Conservation (phyloP, 2,329 filamentous ascomycete genomes). For the Xylaria digitata region DNA sequence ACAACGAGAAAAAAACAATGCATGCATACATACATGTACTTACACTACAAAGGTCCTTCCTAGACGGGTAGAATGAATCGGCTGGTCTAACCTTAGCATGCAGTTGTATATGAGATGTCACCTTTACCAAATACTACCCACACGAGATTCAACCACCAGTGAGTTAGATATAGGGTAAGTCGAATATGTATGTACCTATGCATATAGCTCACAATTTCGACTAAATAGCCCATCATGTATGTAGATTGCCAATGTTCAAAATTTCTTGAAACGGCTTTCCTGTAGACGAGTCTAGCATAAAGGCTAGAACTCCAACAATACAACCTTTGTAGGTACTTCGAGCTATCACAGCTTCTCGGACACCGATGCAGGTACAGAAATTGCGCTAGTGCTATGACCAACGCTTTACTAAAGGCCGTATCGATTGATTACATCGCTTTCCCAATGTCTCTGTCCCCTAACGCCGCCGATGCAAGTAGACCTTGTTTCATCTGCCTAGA, state of each 20-base stretch:
- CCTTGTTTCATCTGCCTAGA: slow-evolving; percentile 14
- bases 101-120: no score
- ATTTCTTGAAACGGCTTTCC: slow-evolving; percentile 8
- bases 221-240: neutral
- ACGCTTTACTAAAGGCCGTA: slow-evolving; percentile 2
- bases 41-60: no score
- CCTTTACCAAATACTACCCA: neutral
- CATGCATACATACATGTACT: no score
- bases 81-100: no score
- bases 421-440: slow-evolving; percentile 22
- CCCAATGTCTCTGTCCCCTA: slow-evolving; percentile 23
- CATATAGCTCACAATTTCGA: slow-evolving; percentile 12
- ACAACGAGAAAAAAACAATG: no score
- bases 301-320: neutral
- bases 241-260: neutral
- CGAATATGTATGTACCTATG: neutral
- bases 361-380: slow-evolving; percentile 16
- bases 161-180: neutral
- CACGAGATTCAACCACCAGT: slow-evolving; percentile 6
- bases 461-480: slow-evolving; percentile 37
- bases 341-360: slow-evolving; percentile 1
- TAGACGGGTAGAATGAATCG: no score
- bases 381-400: slow-evolving; percentile 11
- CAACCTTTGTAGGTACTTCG: neutral
- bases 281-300: neutral